Evolutionary conservation across 306 rosid genomes (phyloP), one percentile per base, ranked within the genome.

Genomic region (Geum urbanum): DNA sequence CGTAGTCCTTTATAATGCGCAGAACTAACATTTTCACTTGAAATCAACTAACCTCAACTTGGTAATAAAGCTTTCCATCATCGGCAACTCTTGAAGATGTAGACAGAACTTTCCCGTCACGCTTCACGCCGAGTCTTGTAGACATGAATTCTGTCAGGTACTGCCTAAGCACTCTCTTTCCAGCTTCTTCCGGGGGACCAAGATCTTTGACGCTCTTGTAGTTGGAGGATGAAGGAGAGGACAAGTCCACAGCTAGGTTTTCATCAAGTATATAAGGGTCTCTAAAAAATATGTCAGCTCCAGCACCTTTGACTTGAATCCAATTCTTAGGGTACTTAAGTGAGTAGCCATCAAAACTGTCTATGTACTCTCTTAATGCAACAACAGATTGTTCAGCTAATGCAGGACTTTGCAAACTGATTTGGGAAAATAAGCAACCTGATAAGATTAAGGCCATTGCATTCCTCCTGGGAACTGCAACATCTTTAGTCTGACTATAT

Each of bases 231-330:
- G 97, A 94, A 60, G 98, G 98, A 2, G 96, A 94, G 10, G 98
- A 94, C 58, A 94, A 52, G 72, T 87, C 98, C 19, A 94, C 85
- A 2, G 95, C 87, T 1, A 94, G 16, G 66, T 94, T 90, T 48
- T 94, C 97, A 76, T 94, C 98, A n/a, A 94, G 98, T 80, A 94
- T 74, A 79, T 58, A 90, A 69, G 98, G 98, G 76, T 94, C 98
- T 67, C 96, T 87, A 74, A 94, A 94, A 84, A 94, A 90, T 18
- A 94, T 88, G 77, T 90, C 98, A 9, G 98, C 97, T 41, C 97
- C 98, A 5, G 96, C 91, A 45, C 98, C 98, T 39, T 86, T 81
- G 12, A 94, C 98, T 79, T 81, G 94, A 76, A 94, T 90, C 97
- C 98, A 94, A 70, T 87, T 94, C 52, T 76, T 71, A 0, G 98